These are phyloP conservation scores for Quercus alba DNA, from an alignment of 306 rosid genomes.

Conservation along the genomic window DNA sequence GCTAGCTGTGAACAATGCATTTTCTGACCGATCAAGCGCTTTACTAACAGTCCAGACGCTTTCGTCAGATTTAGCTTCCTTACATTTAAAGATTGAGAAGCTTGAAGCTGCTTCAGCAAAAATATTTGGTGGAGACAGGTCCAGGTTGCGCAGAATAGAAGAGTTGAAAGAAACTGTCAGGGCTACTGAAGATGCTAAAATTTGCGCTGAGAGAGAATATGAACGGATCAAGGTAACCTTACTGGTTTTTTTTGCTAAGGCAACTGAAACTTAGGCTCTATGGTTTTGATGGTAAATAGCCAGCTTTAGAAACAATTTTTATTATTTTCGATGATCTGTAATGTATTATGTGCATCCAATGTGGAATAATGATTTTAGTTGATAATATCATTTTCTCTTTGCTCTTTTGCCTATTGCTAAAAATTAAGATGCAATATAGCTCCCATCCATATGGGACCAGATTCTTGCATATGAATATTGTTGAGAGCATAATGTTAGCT, in stretches of 20 bases:
- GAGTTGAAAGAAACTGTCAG: conserved; percentile 71
- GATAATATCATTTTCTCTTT: background rate
- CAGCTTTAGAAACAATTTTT: background rate
- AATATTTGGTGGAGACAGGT: conserved; percentile 91
- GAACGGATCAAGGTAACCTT: conserved; percentile 80
- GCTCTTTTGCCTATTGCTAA: background rate
- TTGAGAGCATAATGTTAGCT: too few species aligned
- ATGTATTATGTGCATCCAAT: background rate
- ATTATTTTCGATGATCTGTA: background rate
- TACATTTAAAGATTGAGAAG: conserved; percentile 65
- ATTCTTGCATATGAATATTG: too few species aligned
- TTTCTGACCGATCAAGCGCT: conserved; percentile 85
- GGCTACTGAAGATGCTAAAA: conserved; percentile 72
- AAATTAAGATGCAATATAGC: background rate
- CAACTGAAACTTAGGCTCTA: background rate
- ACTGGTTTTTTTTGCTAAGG: background rate
- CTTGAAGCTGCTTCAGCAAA: conserved; percentile 89
- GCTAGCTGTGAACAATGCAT: conserved; percentile 79
- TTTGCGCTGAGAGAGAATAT: conserved; percentile 67
- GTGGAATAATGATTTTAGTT: background rate
- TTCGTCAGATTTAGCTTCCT: conserved; percentile 64
- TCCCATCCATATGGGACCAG: too few species aligned
- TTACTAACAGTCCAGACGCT: conserved; percentile 93
- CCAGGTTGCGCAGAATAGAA: conserved; percentile 75
- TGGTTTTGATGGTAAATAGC: background rate